A percentile compares a stretch with the other conserved stretches of the same genome.
These are phyloP conservation scores for Trichoderma lentiforme DNA, from an alignment of 2,329 filamentous ascomycete species.

Conservation along the genomic window DNA sequence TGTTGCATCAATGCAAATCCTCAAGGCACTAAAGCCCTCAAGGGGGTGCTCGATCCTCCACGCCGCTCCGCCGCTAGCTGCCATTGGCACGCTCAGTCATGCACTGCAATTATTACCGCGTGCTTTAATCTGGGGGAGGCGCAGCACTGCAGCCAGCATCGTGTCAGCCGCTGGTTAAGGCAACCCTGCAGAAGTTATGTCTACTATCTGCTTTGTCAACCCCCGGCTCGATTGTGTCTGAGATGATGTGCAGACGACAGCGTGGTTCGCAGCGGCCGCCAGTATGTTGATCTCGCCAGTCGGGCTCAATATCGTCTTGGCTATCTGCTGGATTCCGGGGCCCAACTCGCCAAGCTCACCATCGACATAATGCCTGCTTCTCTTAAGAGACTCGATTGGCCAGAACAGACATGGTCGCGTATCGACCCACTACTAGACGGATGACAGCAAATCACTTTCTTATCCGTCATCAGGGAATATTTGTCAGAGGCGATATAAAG, in stretches of 20 bases:
- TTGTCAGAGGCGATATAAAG: conserved; percentile 10
- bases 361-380: conserved; percentile 4
- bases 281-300: neutral
- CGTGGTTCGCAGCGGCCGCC: neutral
- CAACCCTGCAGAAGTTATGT: neutral
- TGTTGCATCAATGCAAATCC: neutral
- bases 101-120: neutral
- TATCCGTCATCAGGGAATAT: conserved; percentile 14
- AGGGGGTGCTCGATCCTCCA: neutral
- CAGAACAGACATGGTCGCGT: neutral
- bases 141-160: conserved; percentile 5
- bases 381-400: conserved; percentile 8
- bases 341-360: neutral
- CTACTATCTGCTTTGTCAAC: neutral
- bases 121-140: conserved; percentile 12
- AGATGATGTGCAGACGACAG: neutral
- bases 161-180: neutral
- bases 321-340: neutral
- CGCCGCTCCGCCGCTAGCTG: neutral
- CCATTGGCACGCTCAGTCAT: neutral
- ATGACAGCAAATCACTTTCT: conserved; percentile 14
- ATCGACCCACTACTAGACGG: conserved; percentile 8
- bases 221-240: neutral
- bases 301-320: neutral
- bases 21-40: neutral